Evolutionary conservation across 306 rosid species (phyloP).

Genomic region (Oemleria cerasiformis): DNA sequence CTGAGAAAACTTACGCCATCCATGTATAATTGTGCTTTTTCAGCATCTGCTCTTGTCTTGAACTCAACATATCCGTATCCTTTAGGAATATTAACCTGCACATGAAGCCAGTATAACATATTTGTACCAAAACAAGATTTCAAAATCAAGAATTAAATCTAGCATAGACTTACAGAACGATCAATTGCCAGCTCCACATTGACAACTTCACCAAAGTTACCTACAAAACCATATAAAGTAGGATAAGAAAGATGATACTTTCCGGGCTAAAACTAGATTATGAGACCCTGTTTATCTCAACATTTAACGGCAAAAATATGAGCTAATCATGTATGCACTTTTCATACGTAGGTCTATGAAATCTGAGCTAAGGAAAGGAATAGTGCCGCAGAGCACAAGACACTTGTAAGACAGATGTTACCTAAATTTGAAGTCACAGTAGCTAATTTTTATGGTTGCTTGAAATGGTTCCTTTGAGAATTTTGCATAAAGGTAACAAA

Average conservation of each 20-base stretch:
- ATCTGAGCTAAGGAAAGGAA: not conserved
- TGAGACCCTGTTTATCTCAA: not conserved
- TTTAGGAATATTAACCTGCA: conserved; percentile 92
- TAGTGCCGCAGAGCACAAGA: not conserved
- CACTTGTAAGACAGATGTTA: not conserved
- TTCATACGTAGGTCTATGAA: not conserved
- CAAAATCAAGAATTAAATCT: conserved; percentile 13
- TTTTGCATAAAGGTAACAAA: not conserved
- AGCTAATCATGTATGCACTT: not conserved
- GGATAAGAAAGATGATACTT: not conserved
- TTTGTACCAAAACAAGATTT: conserved; percentile 3
- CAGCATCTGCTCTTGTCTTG: conserved; percentile 87
- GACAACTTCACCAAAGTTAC: conserved; percentile 84
- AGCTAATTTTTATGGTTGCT: not conserved
- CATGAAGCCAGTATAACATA: conserved; percentile 6
- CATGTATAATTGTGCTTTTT: conserved; percentile 79
- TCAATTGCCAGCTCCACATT: conserved; percentile 95
- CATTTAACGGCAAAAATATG: not conserved
- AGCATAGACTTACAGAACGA: conserved; percentile 61
- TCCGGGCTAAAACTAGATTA: too few species aligned
- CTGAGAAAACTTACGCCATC: conserved; percentile 77
- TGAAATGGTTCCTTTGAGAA: not conserved
- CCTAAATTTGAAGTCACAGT: not conserved
- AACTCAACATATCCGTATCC: conserved; percentile 94
- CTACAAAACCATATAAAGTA: conserved; percentile 34